A percentile compares a stretch with the other conserved stretches of the same genome.
These are phyloP conservation scores for Pleurotus giganteus DNA, from an alignment of 768 basidiomycete genomes.

Conservation along the genomic window DNA sequence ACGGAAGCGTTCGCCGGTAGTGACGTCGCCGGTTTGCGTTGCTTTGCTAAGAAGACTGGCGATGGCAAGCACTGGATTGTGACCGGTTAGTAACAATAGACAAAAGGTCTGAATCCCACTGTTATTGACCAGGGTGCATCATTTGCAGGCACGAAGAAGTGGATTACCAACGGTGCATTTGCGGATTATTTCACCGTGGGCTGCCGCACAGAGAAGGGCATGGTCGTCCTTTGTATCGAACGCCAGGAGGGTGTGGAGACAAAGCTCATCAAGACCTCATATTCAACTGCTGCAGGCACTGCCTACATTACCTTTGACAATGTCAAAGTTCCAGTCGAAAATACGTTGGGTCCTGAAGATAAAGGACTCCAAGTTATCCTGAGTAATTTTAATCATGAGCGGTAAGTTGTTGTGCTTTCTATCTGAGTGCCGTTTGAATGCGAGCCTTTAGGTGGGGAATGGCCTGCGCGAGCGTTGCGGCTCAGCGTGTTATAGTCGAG, in stretches of 20 bases:
- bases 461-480: slow-evolving; percentile 51
- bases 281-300: slow-evolving; percentile 65
- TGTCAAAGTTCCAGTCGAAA: slow-evolving; percentile 49
- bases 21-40: slow-evolving; percentile 64
- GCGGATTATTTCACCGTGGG: slow-evolving; percentile 52
- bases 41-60: slow-evolving; percentile 57
- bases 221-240: slow-evolving; percentile 15
- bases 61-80: slow-evolving; percentile 71
- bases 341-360: slow-evolving; percentile 64
- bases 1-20: slow-evolving; percentile 74
- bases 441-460: slow-evolving; percentile 56
- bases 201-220: slow-evolving; percentile 46
- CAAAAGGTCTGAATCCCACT: not conserved
- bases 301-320: slow-evolving; percentile 22
- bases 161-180: slow-evolving; percentile 17
- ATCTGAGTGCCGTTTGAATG: not conserved
- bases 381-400: slow-evolving; percentile 71
- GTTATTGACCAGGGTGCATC: not conserved
- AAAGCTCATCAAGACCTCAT: slow-evolving; percentile 27
- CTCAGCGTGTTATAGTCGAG: slow-evolving; percentile 65
- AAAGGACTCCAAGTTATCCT: slow-evolving; percentile 60
- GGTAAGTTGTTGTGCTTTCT: slow-evolving; percentile 15
- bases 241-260: slow-evolving; percentile 21
- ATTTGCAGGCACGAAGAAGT: slow-evolving; percentile 46
- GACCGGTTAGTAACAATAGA: slow-evolving; percentile 24